Base-by-base conservation (phyloP, 2,329 filamentous ascomycete genomes). In the Colletotrichum gloeosporioides region DNA sequence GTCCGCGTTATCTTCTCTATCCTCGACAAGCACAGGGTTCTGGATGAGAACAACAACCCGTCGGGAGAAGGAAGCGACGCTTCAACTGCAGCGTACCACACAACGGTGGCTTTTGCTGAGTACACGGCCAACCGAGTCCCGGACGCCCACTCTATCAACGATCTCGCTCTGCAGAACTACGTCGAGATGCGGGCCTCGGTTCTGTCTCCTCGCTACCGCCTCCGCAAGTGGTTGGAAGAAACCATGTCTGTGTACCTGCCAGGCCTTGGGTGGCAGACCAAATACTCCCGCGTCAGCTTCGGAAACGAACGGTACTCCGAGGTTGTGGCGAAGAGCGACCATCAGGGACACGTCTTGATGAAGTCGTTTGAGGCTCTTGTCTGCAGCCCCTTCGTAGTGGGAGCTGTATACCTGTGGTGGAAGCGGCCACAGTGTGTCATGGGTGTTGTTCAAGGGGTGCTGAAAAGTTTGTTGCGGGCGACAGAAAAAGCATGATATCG, bases 201-300 rank as follows among this genome's bases (percentile, higher is more conserved):
- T 10, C 92, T 94, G 53, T 95, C 93, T 1, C 93, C 91, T 0
- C 82, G 93, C 0, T 99, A 99, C 82, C 90, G 93, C 39, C 83
- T 97, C 12, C 92, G 97, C 72, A 99, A 99, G 85, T 93, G 89
- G 78, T 87, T 98, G 16, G 97, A 99, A 82, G 97, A 99, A 86
- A 91, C 90, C 39, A 87, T 99, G 69, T 95, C 94, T 69, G 90
- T 94, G 16, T 93, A 94, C 80, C 82, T 98, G 3, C 97, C 97
- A 0, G 87, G 89, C 31, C 85, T 96, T 15, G 97, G 96, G 1
- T 98, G 96, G 93, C 92, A 94, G 82, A 99, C 97, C 3, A 95
- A 98, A 86, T 99, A 99, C 83, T 93, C 94, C 1, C 91, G 96
- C 25, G 93, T 99, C 10, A 98, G 96, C 79, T 99, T 99, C 83